These are phyloP conservation scores for Hypocrella siamensis DNA, from an alignment of 2,329 filamentous ascomycete species.

Conservation along the genomic window DNA sequence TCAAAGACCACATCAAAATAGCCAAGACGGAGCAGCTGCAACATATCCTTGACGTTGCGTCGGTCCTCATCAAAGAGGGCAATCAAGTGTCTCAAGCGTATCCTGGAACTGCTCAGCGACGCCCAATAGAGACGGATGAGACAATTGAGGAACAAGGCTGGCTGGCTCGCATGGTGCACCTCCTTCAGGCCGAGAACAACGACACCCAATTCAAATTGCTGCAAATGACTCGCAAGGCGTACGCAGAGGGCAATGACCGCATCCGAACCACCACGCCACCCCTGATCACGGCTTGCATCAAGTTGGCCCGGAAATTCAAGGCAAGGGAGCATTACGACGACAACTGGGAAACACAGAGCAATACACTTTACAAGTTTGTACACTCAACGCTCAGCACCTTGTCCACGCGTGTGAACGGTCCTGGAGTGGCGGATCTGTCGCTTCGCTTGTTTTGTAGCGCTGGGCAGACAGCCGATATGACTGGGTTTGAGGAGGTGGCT, in stretches of 20 bases:
- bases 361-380: constrained; percentile 87
- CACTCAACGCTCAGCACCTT: constrained; percentile 76
- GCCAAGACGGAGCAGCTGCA: constrained; percentile 66
- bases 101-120: constrained; percentile 62
- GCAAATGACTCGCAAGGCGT: constrained; percentile 75
- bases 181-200: constrained; percentile 71
- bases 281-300: constrained; percentile 77
- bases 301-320: constrained; percentile 80
- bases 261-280: constrained; percentile 93
- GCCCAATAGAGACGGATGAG: constrained; percentile 77
- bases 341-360: constrained; percentile 48
- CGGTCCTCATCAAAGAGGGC: constrained; percentile 87
- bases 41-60: constrained; percentile 74
- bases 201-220: constrained; percentile 90
- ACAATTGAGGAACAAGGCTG: constrained; percentile 96
- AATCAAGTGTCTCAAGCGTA: constrained; percentile 74
- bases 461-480: constrained; percentile 84
- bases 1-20: constrained; percentile 69
- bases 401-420: constrained; percentile 66
- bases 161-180: constrained; percentile 82
- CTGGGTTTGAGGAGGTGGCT: constrained; percentile 83
- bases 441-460: constrained; percentile 82
- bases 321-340: constrained; percentile 67
- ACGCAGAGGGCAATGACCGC: constrained; percentile 81
- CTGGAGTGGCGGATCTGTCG: constrained; percentile 71